phyloP scores from a whole-genome alignment of 768 basidiomycete species.

The Lentinula edodes region DNA sequence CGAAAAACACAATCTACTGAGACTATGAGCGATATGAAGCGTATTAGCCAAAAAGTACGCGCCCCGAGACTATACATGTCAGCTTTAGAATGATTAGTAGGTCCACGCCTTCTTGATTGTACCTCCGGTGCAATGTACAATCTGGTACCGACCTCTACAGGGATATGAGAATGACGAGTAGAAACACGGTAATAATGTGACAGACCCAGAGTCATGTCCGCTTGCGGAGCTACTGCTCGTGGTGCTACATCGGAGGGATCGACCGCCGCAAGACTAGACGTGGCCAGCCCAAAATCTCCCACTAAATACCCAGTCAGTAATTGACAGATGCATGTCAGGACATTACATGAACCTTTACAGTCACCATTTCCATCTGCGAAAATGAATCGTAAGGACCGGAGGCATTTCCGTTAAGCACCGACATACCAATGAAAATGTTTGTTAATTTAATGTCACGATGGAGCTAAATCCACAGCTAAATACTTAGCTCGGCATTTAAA shows the following conservation, averaged over 20 bases:
- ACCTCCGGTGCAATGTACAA: slow-evolving; percentile 95
- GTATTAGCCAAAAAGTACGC: slow-evolving; percentile 19
- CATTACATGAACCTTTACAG: slow-evolving; percentile 43
- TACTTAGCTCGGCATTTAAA: neutral
- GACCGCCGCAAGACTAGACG: slow-evolving; percentile 72
- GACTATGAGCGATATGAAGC: neutral
- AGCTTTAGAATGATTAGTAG: slow-evolving; percentile 81
- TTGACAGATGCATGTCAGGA: neutral
- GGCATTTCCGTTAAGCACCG: neutral
- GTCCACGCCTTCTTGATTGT: slow-evolving; percentile 46
- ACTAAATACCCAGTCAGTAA: slow-evolving; percentile 36
- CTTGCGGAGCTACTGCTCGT: slow-evolving; percentile 36
- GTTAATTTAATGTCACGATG: slow-evolving; percentile 90
- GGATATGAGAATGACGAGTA: neutral
- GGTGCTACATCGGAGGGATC: slow-evolving; percentile 65
- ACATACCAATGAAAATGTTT: slow-evolving; percentile 88
- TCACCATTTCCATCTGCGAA: slow-evolving; percentile 70
- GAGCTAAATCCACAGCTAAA: slow-evolving; percentile 29
- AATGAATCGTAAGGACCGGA: neutral
- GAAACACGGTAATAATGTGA: neutral
- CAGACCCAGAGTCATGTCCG: slow-evolving; percentile 73
- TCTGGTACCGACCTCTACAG: slow-evolving; percentile 78
- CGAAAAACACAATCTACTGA: slow-evolving; percentile 87
- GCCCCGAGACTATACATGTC: slow-evolving; percentile 95
- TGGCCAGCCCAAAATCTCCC: slow-evolving; percentile 91